Conservation (phyloP, 108 stramenopile genomes). For the Cyclotella cryptica region DNA sequence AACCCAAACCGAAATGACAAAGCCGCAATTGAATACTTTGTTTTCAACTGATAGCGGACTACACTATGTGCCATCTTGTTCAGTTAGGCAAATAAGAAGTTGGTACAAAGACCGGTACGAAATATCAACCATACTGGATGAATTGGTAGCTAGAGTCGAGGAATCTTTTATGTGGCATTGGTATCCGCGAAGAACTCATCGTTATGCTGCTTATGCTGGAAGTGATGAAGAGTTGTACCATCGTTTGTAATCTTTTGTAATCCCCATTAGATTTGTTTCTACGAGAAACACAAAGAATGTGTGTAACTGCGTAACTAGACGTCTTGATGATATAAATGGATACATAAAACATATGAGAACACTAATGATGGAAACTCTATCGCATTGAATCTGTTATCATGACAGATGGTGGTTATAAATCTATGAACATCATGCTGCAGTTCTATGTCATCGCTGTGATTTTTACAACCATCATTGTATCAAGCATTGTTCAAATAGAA, state of each 20-base stretch:
- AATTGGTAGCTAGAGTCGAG: conserved; percentile 25
- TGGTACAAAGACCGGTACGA: conserved; percentile 1
- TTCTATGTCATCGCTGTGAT: neutral
- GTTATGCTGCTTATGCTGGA: conserved; percentile 5
- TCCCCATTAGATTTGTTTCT: neutral
- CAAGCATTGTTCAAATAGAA: neutral
- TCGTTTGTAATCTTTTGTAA: neutral
- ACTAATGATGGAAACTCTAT: neutral
- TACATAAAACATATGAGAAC: conserved; percentile 7
- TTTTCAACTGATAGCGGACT: neutral
- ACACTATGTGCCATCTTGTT: neutral
- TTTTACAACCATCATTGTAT: neutral
- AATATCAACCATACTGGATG: conserved; percentile 21
- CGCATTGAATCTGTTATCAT: neutral
- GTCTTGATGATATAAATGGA: too few species aligned
- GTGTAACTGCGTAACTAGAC: too few species aligned
- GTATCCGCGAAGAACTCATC: neutral
- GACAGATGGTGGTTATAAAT: conserved; percentile 2
- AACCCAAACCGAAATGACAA: neutral
- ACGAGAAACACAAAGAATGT: neutral
- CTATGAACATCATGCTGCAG: neutral
- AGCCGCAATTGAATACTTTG: neutral
- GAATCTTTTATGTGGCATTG: neutral
- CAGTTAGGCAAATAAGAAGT: neutral
- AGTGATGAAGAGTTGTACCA: conserved; percentile 6